phyloP scores from a whole-genome alignment of 1,284 basidiomycete species.

The Trichosporon faecale region DNA sequence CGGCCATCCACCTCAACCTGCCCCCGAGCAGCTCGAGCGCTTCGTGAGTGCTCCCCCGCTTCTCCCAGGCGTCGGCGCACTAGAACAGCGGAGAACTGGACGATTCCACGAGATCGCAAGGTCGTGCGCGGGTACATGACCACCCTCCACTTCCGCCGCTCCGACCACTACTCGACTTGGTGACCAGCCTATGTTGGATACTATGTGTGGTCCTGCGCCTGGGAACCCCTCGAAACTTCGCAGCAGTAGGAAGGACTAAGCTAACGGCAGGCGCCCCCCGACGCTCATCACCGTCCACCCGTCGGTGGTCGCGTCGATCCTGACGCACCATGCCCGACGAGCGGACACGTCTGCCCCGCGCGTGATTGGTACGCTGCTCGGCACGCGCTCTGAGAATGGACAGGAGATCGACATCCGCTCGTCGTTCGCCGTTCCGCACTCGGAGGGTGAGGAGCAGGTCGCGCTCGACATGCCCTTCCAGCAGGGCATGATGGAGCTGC shows the following conservation, averaged over 20 bases:
- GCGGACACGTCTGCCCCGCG: slow-evolving; percentile 58
- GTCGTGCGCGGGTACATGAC: neutral
- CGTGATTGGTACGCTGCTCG: slow-evolving; percentile 94
- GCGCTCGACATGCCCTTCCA: slow-evolving; percentile 97
- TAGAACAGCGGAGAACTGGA: neutral
- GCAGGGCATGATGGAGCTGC: slow-evolving; percentile 85
- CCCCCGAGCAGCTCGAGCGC: slow-evolving; percentile 44
- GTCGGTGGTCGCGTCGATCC: slow-evolving; percentile 89
- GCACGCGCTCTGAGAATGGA: slow-evolving; percentile 67
- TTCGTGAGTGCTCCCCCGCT: slow-evolving; percentile 27
- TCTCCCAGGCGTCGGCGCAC: neutral
- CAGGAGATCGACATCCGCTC: slow-evolving; percentile 69
- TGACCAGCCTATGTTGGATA: neutral
- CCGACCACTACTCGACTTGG: neutral
- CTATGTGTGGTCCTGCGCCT: neutral
- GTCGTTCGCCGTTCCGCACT: slow-evolving; percentile 84
- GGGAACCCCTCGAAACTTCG: neutral
- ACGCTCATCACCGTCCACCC: slow-evolving; percentile 79
- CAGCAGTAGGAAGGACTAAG: neutral
- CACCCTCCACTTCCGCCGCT: neutral
- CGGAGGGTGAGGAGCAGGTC: slow-evolving; percentile 85
- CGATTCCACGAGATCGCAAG: neutral
- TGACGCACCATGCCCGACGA: slow-evolving; percentile 94
- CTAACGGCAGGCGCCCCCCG: slow-evolving; percentile 58
- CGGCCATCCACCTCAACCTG: slow-evolving; percentile 50